Evolutionary conservation across 202 grass and related monocot genomes (phyloP).

Genomic region (Zizania palustris): DNA sequence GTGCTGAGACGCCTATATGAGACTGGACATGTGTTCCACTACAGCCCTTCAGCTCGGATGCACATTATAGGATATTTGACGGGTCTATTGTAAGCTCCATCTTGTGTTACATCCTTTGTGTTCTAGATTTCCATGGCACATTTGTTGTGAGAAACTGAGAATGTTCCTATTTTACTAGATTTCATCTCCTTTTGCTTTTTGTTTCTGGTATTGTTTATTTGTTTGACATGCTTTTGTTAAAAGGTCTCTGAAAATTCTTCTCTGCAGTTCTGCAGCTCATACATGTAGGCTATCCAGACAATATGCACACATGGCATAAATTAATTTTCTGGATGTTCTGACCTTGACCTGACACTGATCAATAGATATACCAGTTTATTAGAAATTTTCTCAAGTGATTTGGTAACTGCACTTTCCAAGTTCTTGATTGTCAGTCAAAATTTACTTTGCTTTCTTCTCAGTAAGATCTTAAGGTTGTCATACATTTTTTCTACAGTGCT

Average conservation of each 20-base stretch:
- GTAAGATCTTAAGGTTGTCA: conserved; percentile 7
- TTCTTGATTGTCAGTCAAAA: not conserved
- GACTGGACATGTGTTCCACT: conserved; percentile 88
- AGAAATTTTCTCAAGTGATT: not conserved
- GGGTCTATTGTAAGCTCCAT: conserved; percentile 79
- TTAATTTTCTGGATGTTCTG: conserved; percentile 29
- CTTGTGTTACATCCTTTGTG: conserved; percentile 6
- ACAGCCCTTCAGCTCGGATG: conserved; percentile 84
- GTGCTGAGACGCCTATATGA: conserved; percentile 84
- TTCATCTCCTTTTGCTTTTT: not conserved
- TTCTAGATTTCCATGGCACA: conserved; percentile 8
- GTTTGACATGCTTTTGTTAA: conserved; percentile 13
- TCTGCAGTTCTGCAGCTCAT: not conserved
- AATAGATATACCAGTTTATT: not conserved
- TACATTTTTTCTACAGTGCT: not conserved
- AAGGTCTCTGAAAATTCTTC: conserved; percentile 10
- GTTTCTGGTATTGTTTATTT: conserved; percentile 22
- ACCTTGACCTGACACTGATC: conserved; percentile 13
- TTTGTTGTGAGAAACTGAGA: conserved; percentile 9
- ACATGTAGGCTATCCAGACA: conserved; percentile 28
- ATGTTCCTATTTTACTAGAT: conserved; percentile 18
- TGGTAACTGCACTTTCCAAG: not conserved
- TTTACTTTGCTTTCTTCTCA: conserved; percentile 8
- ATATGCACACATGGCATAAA: not conserved
- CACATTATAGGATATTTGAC: conserved; percentile 86